Evolutionary conservation across 805 yeast genomes (phyloP), one percentile per base, ranked within the genome.

Genomic region (Teunomyces stri): DNA sequence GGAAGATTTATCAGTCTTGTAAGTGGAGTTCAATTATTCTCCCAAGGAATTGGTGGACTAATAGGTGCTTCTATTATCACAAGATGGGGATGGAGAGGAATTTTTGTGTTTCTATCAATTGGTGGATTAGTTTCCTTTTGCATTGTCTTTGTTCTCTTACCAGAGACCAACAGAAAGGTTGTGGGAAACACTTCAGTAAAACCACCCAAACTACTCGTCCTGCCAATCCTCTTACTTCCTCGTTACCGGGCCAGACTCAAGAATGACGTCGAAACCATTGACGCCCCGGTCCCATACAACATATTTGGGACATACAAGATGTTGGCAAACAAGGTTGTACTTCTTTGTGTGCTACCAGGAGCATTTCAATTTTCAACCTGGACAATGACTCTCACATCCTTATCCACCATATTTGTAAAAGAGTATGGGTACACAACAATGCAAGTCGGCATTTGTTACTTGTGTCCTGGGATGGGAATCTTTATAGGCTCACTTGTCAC

Each of bases 21-120:
- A 0, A 60, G 80, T 13, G 94, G 95, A 0, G 69, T 83, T 35
- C 81, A 84, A 15, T 72, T 86, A 29, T 56, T 86, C 7, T 96
- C 96, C 1, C 84, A 84, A 56, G 90, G 88, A 2, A 72, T 89
- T 50, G 92, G 95, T 5, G 89, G 95, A 0, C 66, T 90, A 13
- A 66, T 89, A 12, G 61, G 88, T 69, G 73, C 79, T 4, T 72
- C 81, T n/a, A 55, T 68, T 5, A 48, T 56, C 18, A 37, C 53
- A 22, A 55, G 59, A 20, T 67, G 44, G 28, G 55, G 56, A 9
- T 90, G 97, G 96, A 72, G 92, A 54, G 80, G 90, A 0, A 78
- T 84, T 12, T 86, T 87, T 56, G 81, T 89, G 80, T 87, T 89
- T 54, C 64, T 87, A 43, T 81, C 87, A 0, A 80, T 85, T 25